Conservation (phyloP, 108 stramenopile genomes). For the Asterionellopsis glacialis region DNA sequence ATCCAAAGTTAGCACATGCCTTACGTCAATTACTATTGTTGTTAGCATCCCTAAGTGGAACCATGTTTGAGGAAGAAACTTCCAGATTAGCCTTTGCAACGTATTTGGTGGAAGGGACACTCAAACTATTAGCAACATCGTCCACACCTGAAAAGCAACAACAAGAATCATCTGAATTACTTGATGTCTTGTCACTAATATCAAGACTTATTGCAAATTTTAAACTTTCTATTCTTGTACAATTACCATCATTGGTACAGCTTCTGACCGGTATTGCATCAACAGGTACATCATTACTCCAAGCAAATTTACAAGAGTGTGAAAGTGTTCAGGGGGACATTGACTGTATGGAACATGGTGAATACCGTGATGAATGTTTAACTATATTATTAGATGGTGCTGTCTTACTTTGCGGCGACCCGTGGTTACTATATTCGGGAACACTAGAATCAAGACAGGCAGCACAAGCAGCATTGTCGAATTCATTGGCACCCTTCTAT, state of each 20-base stretch:
- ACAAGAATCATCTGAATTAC: slow-evolving; percentile 25
- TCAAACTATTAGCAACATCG: slow-evolving; percentile 26
- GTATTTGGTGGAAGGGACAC: slow-evolving; percentile 58
- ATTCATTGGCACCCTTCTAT: slow-evolving; percentile 64
- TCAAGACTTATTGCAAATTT: slow-evolving; percentile 66
- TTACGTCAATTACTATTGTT: slow-evolving; percentile 71
- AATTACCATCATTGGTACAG: slow-evolving; percentile 40
- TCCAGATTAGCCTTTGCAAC: slow-evolving; percentile 55
- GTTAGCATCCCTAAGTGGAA: slow-evolving; percentile 54
- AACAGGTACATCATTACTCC: slow-evolving; percentile 50
- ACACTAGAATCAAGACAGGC: slow-evolving; percentile 33
- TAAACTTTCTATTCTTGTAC: slow-evolving; percentile 32
- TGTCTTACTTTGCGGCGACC: slow-evolving; percentile 67
- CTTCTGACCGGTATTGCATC: slow-evolving; percentile 43
- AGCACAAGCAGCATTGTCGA: slow-evolving; percentile 29
- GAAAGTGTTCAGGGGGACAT: slow-evolving; percentile 55
- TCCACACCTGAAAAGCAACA: slow-evolving; percentile 17
- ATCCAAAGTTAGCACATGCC: slow-evolving; percentile 35
- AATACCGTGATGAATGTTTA: slow-evolving; percentile 75
- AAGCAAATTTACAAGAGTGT: slow-evolving; percentile 59
- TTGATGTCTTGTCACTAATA: slow-evolving; percentile 54
- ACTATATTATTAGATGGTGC: slow-evolving; percentile 54
- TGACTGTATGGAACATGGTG: slow-evolving; percentile 56
- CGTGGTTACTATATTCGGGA: slow-evolving; percentile 66
- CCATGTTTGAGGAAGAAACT: slow-evolving; percentile 48